phyloP scores from a whole-genome alignment of 345 rosid species.

The Camelina hispida region DNA sequence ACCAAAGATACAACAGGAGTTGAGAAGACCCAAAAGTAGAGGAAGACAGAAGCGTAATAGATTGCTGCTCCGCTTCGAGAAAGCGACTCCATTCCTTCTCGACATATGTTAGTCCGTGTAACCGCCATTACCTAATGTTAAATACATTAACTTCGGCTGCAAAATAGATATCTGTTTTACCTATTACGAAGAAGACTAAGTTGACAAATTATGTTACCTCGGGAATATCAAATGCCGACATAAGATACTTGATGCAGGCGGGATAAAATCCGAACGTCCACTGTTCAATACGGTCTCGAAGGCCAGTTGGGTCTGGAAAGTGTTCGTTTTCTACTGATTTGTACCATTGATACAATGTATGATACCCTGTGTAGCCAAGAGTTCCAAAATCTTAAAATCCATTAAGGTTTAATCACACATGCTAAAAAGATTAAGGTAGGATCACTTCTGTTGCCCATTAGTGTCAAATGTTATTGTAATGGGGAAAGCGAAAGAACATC shows the following conservation, averaged over 20 bases:
- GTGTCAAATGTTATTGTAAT: background rate
- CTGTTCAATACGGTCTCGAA: slow-evolving; percentile 87
- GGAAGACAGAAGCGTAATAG: slow-evolving; percentile 87
- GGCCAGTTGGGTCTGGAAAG: slow-evolving; percentile 96
- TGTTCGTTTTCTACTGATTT: slow-evolving; percentile 81
- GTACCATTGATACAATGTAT: slow-evolving; percentile 91
- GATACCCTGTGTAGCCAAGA: slow-evolving; percentile 63
- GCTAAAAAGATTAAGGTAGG: background rate
- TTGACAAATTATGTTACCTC: slow-evolving; percentile 47
- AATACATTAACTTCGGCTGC: background rate
- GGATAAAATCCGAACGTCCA: slow-evolving; percentile 96
- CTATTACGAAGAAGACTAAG: background rate
- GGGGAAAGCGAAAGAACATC: background rate
- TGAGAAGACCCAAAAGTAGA: slow-evolving; percentile 97
- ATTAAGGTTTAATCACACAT: background rate
- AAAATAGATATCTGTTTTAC: background rate
- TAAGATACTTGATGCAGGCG: slow-evolving; percentile 92
- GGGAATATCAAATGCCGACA: slow-evolving; percentile 94
- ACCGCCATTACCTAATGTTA: slow-evolving; percentile 84
- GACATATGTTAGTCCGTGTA: slow-evolving; percentile 80
- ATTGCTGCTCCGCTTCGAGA: slow-evolving; percentile 81
- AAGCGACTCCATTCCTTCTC: slow-evolving; percentile 67
- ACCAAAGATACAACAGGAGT: slow-evolving; percentile 91
- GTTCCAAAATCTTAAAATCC: background rate
- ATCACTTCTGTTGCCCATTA: background rate